Base-by-base conservation (phyloP, 2,329 filamentous ascomycete genomes). In the Fusarium sulawesiense region DNA sequence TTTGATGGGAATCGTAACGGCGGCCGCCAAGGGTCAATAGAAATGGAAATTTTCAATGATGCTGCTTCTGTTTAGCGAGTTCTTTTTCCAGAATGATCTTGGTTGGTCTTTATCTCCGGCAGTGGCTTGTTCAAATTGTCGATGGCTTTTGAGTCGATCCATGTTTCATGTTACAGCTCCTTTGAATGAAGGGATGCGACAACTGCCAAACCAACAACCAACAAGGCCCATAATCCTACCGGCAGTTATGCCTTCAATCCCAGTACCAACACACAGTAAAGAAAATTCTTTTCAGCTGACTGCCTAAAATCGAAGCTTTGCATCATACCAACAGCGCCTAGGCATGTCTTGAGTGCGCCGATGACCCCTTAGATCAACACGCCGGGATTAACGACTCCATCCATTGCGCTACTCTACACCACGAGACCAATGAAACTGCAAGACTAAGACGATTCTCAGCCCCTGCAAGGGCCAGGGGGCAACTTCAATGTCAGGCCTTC, bases 301-400 rank as follows among this genome's bases (percentile, higher is more conserved):
- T 27, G 7, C 34, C 34, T 37, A 37, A 7, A 41, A 42, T 20
- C 14, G 18, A 16, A 27, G 18, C 13, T 53, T 16, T 53, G 23
- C 49, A 25, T 53, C 23, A 53, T 42, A 40, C 49, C 37, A 53
- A 42, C 34, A 42, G 49, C 49, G 49, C 49, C 21, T 53, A 20
- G 34, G 23, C 30, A 18, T 49, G 42, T 56, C 53, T 49, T 47
- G 42, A 29, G 59, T 32, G 62, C 6, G 44, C 49, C 47, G 48
- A 49, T 40, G 30, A 42, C 64, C 68, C 64, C 49, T 49, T 67
- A 48, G 64, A 64, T 63, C 64, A 66, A 23, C 45, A 44, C 30
- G 20, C 45, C 54, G 40, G 45, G 53, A 68, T 56, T 32, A 30
- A 40, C 16, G 9, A 27, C 48, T 46, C 63, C 63, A 51, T 70